A percentile compares a stretch with the other conserved stretches of the same genome.
phyloP scores from a whole-genome alignment of 2,329 filamentous ascomycete species.

The Cercospora sp. region DNA sequence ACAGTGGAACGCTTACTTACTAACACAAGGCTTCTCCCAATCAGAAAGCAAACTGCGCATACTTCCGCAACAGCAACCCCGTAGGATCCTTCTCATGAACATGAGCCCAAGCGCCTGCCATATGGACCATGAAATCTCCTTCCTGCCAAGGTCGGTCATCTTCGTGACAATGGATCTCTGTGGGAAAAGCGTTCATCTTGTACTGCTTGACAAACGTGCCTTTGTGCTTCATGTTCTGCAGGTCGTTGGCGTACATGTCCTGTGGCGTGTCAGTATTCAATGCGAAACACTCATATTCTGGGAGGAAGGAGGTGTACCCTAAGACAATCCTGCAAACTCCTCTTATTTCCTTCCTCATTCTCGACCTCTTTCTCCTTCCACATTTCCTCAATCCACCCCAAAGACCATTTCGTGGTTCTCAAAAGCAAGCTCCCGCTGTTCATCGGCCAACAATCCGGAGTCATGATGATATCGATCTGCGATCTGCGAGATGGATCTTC shows the following conservation, averaged over 20 bases:
- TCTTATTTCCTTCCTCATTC: constrained; percentile 40
- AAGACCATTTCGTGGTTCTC: constrained; percentile 37
- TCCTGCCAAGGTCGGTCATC: constrained; percentile 4
- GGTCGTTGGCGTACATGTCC: constrained; percentile 31
- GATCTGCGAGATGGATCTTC: constrained; percentile 20
- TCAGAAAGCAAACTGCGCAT: constrained; percentile 19
- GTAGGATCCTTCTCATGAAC: constrained; percentile 40
- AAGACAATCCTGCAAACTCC: constrained; percentile 4
- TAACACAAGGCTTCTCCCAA: no score
- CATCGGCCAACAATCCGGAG: constrained; percentile 42
- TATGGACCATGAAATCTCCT: constrained; percentile 39
- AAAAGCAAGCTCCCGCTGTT: constrained; percentile 44
- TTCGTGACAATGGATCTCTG: constrained; percentile 15
- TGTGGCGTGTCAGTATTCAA: constrained; percentile 27
- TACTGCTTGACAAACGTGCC: constrained; percentile 37
- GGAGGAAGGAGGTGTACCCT: neutral
- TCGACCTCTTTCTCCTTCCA: constrained; percentile 27
- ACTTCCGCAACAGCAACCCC: constrained; percentile 43
- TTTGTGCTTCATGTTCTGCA: constrained; percentile 9
- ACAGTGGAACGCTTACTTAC: neutral
- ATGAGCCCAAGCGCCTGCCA: constrained; percentile 44
- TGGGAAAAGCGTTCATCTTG: constrained; percentile 43
- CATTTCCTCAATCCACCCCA: constrained; percentile 38
- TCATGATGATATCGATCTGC: constrained; percentile 42
- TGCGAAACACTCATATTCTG: neutral